A percentile compares a stretch with the other conserved stretches of the same genome.
Conservation (phyloP, 1,284 basidiomycete species). For the Moesziomyces globuligerus region DNA sequence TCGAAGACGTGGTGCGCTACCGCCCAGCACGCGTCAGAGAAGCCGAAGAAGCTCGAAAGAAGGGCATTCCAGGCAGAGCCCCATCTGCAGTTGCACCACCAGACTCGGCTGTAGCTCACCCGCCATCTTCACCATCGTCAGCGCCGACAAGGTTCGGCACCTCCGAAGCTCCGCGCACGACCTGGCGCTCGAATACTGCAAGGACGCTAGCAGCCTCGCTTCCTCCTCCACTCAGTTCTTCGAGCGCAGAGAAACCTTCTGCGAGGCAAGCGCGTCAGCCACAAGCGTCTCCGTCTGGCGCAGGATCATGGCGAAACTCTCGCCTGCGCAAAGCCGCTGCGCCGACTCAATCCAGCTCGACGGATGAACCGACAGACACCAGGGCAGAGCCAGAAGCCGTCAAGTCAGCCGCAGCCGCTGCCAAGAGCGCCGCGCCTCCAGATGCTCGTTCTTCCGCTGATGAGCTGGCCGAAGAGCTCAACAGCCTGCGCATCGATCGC, state of each 20-base stretch:
- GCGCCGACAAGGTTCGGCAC: not conserved
- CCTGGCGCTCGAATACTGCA: conserved; percentile 8
- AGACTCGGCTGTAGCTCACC: not conserved
- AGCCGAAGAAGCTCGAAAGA: conserved; percentile 32
- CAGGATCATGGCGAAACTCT: conserved; percentile 23
- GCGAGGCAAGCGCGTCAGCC: not conserved
- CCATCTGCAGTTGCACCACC: not conserved
- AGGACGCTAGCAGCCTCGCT: conserved; percentile 3
- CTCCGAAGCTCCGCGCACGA: not conserved
- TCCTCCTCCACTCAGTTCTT: conserved; percentile 1
- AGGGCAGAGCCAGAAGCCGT: not conserved
- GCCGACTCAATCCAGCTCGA: not conserved
- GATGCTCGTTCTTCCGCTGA: conserved; percentile 5
- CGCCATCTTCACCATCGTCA: not conserved
- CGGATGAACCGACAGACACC: not conserved
- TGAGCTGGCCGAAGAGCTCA: conserved; percentile 14
- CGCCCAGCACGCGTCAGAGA: conserved; percentile 67
- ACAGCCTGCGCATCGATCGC: conserved; percentile 15
- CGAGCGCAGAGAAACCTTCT: not conserved
- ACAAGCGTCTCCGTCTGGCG: not conserved
- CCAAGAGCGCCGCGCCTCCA: not conserved
- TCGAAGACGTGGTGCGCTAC: conserved; percentile 89
- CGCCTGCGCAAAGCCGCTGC: conserved; percentile 22
- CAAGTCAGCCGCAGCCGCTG: not conserved
- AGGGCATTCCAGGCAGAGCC: conserved; percentile 12